Evolutionary conservation across 768 basidiomycete genomes (phyloP), one percentile per base, ranked within the genome.

Genomic region (Lanmaoa rubissima): DNA sequence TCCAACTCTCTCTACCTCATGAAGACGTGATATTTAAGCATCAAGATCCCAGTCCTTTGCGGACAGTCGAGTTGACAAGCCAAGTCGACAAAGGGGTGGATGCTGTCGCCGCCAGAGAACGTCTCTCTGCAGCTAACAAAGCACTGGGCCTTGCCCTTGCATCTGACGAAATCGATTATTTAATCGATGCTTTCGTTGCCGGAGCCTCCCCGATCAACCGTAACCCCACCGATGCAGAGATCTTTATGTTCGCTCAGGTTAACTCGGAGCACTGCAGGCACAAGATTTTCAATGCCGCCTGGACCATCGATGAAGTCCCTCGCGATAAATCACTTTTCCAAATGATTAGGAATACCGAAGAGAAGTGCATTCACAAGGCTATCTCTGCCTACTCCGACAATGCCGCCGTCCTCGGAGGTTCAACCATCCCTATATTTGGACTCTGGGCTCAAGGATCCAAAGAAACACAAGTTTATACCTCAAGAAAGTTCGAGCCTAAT

Each of bases 241-340:
- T 99, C 9, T 99, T 99, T 82, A 99, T 98, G 97, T 99, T 98
- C 73, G 96, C 97, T 4, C 97, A 99, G 69, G 96, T 99, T 71
- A 99, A 99, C 76, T 98, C 95, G n/a, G 97, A 99, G 72, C 97
- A 98, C 69, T 99, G 97, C 72, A 82, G 97, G 35, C 97, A 99
- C 80, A 99, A 99, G 76, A 98, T 98, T 63, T 99, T 98, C 80
- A 99, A 99, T 69, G 95, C 97, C 0, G 82, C 90, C 16, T 99
- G 97, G 97, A 91, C 85, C 12, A 83, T 99, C 61, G 90, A 98
- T 65, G 88, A 80, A 2, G 65, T 78, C 40, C 65, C 78, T 12
- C 78, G 84, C 64, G 82, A 88, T 55, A 76, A 77, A 44, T 91
- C 92, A 5, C 83, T 98, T 21, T 99, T 99, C 75, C 84, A 88